Evolutionary conservation across 345 rosid genomes (phyloP), one percentile per base, ranked within the genome.

Genomic region (Hibiscus trionum): DNA sequence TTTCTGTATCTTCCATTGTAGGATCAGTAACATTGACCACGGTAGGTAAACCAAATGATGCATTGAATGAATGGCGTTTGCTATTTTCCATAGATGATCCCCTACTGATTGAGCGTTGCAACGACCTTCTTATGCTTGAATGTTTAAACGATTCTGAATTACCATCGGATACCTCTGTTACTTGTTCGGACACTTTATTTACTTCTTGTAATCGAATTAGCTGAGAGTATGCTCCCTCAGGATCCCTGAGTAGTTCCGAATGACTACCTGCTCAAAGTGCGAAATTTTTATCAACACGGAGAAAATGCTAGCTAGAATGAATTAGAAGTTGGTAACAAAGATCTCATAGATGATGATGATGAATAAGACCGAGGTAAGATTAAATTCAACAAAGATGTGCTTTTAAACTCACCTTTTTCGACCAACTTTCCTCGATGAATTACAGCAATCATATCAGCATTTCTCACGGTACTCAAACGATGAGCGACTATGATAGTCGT

Each of bases 401-500:
- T 63, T 17, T 58, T 58, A 63, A 39, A 37, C 68, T 1, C 17
- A 63, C 93, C 98, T 81, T 88, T 89, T 76, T 93, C 98, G 15
- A 88, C 93, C 79, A 88, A 75, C 75, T 86, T 89, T 29, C 98
- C 98, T 1, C 76, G 81, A 65, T 91, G 93, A 76, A 91, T 84
- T 10, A 93, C 98, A 2, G 97, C 91, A 58, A 93, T 88, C 81
- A 78, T 80, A 53, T 88, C 95, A 37, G 89, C 93, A 74, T 84
- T 88, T 73, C 86, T 84, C 15, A 93, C 79, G 0, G 97, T 89
- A 82, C 90, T 93, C 82, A 91, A 76, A 60, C 97, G 86, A 77
- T 93, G 97, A 0, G 98, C 98, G 16, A 90, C 95, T 14, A 93
- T 79, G 29, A 89, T 85, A 19, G 95, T 93, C 11, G 93, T 93